A percentile compares a stretch with the other conserved stretches of the same genome.
Evolutionary conservation across 176 grass and related monocot species (phyloP).

Genomic region (Eremochloa ophiuroides): DNA sequence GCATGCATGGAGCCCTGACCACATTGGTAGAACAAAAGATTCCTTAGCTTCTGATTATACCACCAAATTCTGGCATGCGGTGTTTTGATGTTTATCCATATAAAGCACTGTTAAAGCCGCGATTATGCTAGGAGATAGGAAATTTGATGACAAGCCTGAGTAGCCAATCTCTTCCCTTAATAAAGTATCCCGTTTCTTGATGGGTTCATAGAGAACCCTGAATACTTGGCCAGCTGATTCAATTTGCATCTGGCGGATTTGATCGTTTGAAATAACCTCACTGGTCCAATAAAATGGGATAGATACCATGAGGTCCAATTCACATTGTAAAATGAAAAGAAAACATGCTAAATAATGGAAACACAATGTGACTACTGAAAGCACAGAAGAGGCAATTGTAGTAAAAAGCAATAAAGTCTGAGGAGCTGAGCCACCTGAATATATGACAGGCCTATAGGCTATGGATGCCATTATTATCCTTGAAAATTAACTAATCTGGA

Average conservation of each 20-base stretch:
- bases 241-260: slow-evolving; percentile 45
- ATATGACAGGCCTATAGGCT: not conserved
- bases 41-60: not conserved
- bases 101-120: slow-evolving; percentile 57
- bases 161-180: slow-evolving; percentile 6
- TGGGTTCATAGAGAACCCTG: slow-evolving; percentile 43
- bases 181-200: slow-evolving; percentile 13
- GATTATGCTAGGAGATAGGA: slow-evolving; percentile 59
- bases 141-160: slow-evolving; percentile 10
- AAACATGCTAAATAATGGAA: not conserved
- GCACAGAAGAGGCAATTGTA: not conserved
- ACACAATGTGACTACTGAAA: not conserved
- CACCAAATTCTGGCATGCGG: not conserved
- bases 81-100: slow-evolving; percentile 7
- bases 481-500: not conserved
- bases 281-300: slow-evolving; percentile 27
- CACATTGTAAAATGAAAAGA: not conserved
- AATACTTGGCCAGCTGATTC: slow-evolving; percentile 36
- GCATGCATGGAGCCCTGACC: not conserved
- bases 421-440: not conserved
- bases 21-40: not conserved
- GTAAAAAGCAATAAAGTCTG: not conserved
- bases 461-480: not conserved
- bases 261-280: slow-evolving; percentile 30
- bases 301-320: slow-evolving; percentile 15